phyloP scores from a whole-genome alignment of 2,329 filamentous ascomycete genomes.

The Neofusicoccum kwambonambiense region DNA sequence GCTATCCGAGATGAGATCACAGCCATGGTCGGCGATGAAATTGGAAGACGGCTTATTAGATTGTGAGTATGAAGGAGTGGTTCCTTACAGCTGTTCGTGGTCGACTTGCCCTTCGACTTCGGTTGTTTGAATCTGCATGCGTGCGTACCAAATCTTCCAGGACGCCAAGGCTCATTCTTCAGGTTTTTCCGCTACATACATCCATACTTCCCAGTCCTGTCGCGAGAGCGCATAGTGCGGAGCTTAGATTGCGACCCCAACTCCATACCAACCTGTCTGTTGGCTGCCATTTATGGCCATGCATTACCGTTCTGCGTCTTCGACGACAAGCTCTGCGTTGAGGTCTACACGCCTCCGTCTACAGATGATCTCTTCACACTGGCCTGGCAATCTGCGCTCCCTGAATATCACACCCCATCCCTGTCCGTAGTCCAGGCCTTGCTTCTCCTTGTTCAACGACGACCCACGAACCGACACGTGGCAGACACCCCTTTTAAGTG shows the following conservation, averaged over 20 bases:
- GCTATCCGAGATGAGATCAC: conserved; percentile 31
- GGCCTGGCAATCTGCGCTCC: conserved; percentile 31
- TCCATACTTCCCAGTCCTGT: conserved; percentile 46
- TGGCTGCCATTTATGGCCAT: conserved; percentile 45
- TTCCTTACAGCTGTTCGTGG: too few species aligned
- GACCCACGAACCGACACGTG: conserved; percentile 32
- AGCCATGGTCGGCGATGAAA: conserved; percentile 29
- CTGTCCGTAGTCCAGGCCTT: conserved; percentile 32
- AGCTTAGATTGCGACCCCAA: conserved; percentile 31
- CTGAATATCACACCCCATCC: conserved; percentile 31
- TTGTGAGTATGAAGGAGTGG: conserved; percentile 25
- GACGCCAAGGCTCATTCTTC: background rate
- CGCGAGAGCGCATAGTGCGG: conserved; percentile 33
- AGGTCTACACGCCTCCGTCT: conserved; percentile 34
- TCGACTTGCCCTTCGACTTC: too few species aligned
- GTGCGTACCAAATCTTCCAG: background rate
- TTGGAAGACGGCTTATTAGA: conserved; percentile 39
- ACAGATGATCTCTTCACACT: conserved; percentile 32
- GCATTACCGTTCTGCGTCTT: conserved; percentile 46
- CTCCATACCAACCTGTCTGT: conserved; percentile 37
- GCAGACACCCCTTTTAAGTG: conserved; percentile 36
- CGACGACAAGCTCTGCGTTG: conserved; percentile 40
- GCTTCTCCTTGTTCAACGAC: conserved; percentile 32
- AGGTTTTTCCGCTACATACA: conserved; percentile 44
- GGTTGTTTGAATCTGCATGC: background rate